These are phyloP conservation scores for Kluyveromyces aestuarii DNA, from an alignment of 805 yeast species.

Conservation along the genomic window DNA sequence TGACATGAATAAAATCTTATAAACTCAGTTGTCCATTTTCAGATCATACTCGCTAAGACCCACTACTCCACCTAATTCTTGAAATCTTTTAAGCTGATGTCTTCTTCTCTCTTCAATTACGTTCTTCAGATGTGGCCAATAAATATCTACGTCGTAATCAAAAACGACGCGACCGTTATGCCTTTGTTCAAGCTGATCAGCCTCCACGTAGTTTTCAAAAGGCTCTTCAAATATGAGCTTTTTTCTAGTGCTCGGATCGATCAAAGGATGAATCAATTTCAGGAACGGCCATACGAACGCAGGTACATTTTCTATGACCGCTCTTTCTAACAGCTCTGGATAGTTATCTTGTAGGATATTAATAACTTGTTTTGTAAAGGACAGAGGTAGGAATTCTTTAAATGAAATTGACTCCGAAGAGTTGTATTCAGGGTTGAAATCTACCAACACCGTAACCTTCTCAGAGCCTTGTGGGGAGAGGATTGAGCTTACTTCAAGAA, in stretches of 20 bases:
- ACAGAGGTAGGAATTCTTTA: conserved; percentile 35
- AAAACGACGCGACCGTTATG: conserved; percentile 42
- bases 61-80: conserved; percentile 36
- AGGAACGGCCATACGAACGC: conserved; percentile 49
- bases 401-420: conserved; percentile 31
- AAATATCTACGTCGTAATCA: conserved; percentile 41
- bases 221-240: conserved; percentile 52
- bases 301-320: conserved; percentile 46
- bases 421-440: conserved; percentile 38
- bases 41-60: conserved; percentile 50
- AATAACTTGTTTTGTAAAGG: conserved; percentile 40
- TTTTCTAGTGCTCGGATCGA: conserved; percentile 50
- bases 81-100: conserved; percentile 31
- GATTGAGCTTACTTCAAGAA: conserved; percentile 45
- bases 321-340: conserved; percentile 49
- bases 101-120: conserved; percentile 33
- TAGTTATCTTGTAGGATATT: conserved; percentile 48
- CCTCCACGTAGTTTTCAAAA: conserved; percentile 44
- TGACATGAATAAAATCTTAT: too few species aligned
- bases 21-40: conserved; percentile 16
- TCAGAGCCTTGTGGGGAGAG: conserved; percentile 54
- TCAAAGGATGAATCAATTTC: conserved; percentile 47
- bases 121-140: conserved; percentile 43
- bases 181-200: conserved; percentile 40
- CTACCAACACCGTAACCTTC: conserved; percentile 44